phyloP scores from a whole-genome alignment of 306 rosid species.

The Canavalia gladiata region DNA sequence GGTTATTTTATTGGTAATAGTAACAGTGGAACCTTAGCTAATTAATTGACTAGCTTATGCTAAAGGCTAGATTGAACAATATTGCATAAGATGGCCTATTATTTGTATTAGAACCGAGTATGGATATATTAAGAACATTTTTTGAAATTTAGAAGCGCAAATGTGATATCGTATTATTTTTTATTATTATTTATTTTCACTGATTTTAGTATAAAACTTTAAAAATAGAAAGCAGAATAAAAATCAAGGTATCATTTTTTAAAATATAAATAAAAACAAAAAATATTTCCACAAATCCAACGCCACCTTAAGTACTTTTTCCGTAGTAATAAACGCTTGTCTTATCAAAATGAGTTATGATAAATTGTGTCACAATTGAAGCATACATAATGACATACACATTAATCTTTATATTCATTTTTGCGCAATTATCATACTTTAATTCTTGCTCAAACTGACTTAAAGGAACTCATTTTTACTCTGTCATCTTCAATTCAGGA shows the following conservation, averaged over 20 bases:
- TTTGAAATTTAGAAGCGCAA: neutral
- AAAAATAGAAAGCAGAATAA: too few relatives aligned
- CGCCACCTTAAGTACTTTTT: too few relatives aligned
- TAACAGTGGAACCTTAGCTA: neutral
- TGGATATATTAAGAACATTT: neutral
- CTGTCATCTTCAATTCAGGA: constrained; percentile 54
- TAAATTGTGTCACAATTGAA: neutral
- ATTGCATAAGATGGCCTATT: neutral
- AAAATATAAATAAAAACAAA: too few relatives aligned
- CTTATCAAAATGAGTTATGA: too few relatives aligned
- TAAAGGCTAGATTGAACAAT: neutral
- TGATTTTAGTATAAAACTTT: too few relatives aligned
- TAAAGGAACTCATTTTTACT: neutral
- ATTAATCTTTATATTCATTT: neutral
- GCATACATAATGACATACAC: neutral
- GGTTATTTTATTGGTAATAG: neutral
- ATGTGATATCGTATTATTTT: neutral
- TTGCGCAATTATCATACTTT: neutral
- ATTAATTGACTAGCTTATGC: neutral
- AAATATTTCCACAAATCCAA: too few relatives aligned
- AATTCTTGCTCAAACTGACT: constrained; percentile 25
- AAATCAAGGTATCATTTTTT: too few relatives aligned
- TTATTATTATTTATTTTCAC: too few relatives aligned
- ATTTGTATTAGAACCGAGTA: constrained; percentile 2
- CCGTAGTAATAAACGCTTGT: too few relatives aligned